Percentiles rank a stretch among this genome's conserved stretches.
Evolutionary conservation across 768 basidiomycete genomes (phyloP).

Genomic region (Amanita inopinata): DNA sequence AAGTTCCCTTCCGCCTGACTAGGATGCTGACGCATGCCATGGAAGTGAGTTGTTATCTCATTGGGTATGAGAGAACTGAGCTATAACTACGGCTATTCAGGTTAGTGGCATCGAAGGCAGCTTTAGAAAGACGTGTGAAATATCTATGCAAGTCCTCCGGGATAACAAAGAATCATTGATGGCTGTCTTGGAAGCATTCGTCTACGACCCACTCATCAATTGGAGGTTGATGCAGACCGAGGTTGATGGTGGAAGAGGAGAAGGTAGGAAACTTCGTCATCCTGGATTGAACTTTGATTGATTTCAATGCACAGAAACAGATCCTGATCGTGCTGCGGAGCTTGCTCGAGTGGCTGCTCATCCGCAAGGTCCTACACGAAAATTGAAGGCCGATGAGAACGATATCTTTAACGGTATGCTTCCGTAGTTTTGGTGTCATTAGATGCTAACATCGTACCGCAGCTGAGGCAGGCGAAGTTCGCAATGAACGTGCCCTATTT

Average conservation of each 20-base stretch:
- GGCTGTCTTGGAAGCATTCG: constrained; percentile 98
- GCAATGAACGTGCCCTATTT: constrained; percentile 81
- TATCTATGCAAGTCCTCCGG: constrained; percentile 93
- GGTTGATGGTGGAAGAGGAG: constrained; percentile 57
- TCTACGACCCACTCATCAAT: constrained; percentile 96
- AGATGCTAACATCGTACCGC: constrained; percentile 38
- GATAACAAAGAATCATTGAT: constrained; percentile 98
- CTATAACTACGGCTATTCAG: constrained; percentile 26
- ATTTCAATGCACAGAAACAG: constrained; percentile 28
- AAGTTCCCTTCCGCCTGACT: constrained; percentile 95
- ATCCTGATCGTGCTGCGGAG: constrained; percentile 51
- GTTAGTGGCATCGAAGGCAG: constrained; percentile 98
- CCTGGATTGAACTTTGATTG: constrained; percentile 11
- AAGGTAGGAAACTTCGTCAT: constrained; percentile 34
- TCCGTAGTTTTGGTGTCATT: constrained; percentile 1
- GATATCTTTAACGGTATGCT: constrained; percentile 81
- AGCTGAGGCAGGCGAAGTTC: constrained; percentile 72
- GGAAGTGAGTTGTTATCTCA: constrained; percentile 65
- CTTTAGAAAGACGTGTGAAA: constrained; percentile 92
- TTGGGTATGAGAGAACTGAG: neutral
- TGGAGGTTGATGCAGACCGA: constrained; percentile 91
- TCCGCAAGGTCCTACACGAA: constrained; percentile 72
- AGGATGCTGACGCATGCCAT: constrained; percentile 98
- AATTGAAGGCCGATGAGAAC: constrained; percentile 85
- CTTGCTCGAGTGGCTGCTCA: constrained; percentile 59